These are phyloP conservation scores for Protostelium mycophagum DNA, from an alignment of 78 protist genomes.

Conservation along the genomic window DNA sequence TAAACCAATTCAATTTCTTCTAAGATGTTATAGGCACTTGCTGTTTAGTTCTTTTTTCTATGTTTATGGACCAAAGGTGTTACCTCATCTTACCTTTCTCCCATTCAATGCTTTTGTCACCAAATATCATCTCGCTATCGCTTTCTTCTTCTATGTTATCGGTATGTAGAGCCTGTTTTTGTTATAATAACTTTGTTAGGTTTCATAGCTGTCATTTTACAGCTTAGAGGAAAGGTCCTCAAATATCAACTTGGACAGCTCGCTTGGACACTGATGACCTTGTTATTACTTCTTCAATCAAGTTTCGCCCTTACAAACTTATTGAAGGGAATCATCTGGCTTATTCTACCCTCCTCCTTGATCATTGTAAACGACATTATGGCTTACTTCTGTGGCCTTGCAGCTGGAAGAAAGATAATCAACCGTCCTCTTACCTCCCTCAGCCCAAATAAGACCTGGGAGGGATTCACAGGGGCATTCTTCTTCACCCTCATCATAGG, in stretches of 20 bases:
- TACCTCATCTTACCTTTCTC: slow-evolving; percentile 1
- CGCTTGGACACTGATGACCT: slow-evolving; percentile 79
- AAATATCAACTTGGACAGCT: slow-evolving; percentile 85
- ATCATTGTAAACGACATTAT: slow-evolving; percentile 85
- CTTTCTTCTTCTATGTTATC: slow-evolving; percentile 28
- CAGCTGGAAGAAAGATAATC: slow-evolving; percentile 77
- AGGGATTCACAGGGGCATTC: slow-evolving; percentile 93
- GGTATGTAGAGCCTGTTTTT: not conserved
- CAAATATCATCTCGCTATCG: slow-evolving; percentile 32
- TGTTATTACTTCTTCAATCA: slow-evolving; percentile 67
- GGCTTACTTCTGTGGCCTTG: slow-evolving; percentile 88
- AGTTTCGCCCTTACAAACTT: slow-evolving; percentile 45
- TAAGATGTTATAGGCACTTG: slow-evolving; percentile 50
- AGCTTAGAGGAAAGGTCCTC: slow-evolving; percentile 54
- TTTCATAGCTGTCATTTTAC: slow-evolving; percentile 66
- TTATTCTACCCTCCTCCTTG: slow-evolving; percentile 78
- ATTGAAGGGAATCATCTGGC: slow-evolving; percentile 79
- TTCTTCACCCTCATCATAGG: slow-evolving; percentile 76
- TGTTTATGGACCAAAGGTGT: slow-evolving; percentile 53
- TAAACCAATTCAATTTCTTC: not conserved
- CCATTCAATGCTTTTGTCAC: slow-evolving; percentile 20
- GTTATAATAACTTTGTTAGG: not conserved
- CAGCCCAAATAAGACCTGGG: slow-evolving; percentile 96
- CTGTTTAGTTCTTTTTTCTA: slow-evolving; percentile 52
- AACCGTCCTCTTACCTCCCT: slow-evolving; percentile 79